These are phyloP conservation scores for Rhizophora apiculata DNA, from an alignment of 345 rosid species.

Conservation along the genomic window DNA sequence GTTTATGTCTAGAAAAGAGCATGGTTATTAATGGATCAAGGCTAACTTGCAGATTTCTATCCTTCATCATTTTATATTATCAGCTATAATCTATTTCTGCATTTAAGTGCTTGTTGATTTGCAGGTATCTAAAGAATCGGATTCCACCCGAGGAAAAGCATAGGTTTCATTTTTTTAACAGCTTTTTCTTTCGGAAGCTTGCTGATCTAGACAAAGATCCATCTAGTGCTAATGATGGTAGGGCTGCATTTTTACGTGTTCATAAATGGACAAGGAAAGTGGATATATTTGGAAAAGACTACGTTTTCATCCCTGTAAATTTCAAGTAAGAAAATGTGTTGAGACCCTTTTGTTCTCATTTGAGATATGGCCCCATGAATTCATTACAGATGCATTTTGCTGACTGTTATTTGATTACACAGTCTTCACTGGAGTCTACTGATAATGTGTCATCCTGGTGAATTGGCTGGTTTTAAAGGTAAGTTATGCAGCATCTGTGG, in stretches of 20 bases:
- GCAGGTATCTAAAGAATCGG: conserved; percentile 83
- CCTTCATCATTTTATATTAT: not conserved
- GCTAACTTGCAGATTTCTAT: too few relatives aligned
- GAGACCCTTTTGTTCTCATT: not conserved
- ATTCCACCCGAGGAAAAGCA: conserved; percentile 58
- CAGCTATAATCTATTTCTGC: not conserved
- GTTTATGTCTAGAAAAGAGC: not conserved
- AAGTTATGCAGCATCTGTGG: conserved; percentile 22
- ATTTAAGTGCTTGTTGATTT: conserved; percentile 5
- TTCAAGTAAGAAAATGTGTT: conserved; percentile 56
- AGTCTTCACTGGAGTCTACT: conserved; percentile 99
- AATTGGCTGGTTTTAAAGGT: conserved; percentile 68
- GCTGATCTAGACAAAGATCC: conserved; percentile 99
- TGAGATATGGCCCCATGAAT: conserved; percentile 4
- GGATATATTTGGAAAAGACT: conserved; percentile 88
- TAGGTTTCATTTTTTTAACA: conserved; percentile 87
- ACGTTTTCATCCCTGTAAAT: conserved; percentile 90
- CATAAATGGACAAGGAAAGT: conserved; percentile 97
- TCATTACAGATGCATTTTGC: conserved; percentile 18
- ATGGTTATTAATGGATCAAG: not conserved
- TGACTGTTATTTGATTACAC: conserved; percentile 36
- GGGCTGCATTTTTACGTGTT: conserved; percentile 93
- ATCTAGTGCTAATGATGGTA: conserved; percentile 88
- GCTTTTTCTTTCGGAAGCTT: conserved; percentile 98
- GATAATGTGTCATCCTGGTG: conserved; percentile 91